Base-by-base conservation (phyloP, 1,284 basidiomycete species). In the Papiliotrema flavescens region DNA sequence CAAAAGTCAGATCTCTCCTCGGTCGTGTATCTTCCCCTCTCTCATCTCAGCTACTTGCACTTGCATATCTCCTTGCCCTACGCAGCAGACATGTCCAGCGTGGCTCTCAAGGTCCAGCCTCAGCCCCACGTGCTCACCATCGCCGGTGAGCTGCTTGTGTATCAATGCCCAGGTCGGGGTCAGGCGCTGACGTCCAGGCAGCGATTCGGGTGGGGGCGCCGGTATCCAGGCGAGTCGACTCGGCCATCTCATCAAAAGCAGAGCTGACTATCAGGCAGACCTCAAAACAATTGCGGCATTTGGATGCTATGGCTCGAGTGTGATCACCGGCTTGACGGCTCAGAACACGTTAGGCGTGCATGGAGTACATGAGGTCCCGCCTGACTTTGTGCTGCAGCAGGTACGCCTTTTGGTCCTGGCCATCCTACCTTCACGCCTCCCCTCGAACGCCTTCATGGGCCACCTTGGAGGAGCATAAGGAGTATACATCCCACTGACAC, bases 311-410 rank as follows among this genome's bases (percentile, higher is more conserved):
- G 94, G 90, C 19, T 82, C 88, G n/a, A 89, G 85, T 54, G 90
- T 85, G 3, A 78, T 95, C 51, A 96, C 94, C 0, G 92, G 91
- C 0, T 74, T 97, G 45, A 94, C 90, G 0, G 89, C 93, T 0
- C 94, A 98, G 71, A 96, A 96, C 72, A 96, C 93, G 0, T 80
- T 76, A 0, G 92, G 91, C 4, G 92, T 97, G 0, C 84, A 89
- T 57, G 86, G 75, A 1, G 80, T 91, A 0, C 83, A 88, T 60
- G 78, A 83, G 1, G 70, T 81, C 1, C 85, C 88, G 0, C 80
- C 86, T 0, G 80, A 80, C 6, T 91, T 91, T 66, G 81, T 92
- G 45, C 78, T 79, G 52, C 80, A 84, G 69, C 88, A 89, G 81
- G 89, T 84, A 23, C 8, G 34, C 24, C 20, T 41, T 4, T 39